phyloP scores from a whole-genome alignment of 805 yeast species.

The Myxozyma kluyveri region DNA sequence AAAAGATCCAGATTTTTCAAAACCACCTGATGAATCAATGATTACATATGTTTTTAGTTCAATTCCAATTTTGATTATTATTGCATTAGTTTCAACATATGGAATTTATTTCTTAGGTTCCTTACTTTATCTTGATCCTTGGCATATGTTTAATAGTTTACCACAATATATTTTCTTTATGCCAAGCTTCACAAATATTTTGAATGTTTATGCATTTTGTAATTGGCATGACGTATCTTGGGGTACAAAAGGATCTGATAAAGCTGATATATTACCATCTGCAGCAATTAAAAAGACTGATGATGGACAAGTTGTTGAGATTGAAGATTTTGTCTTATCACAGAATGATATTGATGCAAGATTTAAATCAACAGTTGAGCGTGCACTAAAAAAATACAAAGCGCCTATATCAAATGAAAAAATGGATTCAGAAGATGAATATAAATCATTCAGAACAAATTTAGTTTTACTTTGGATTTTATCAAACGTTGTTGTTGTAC shows the following conservation, averaged over 20 bases:
- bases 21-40: slow-evolving; percentile 32
- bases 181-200: slow-evolving; percentile 54
- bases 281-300: slow-evolving; percentile 48
- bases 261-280: slow-evolving; percentile 53
- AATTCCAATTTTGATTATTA: slow-evolving; percentile 54
- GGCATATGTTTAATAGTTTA: slow-evolving; percentile 47
- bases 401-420: slow-evolving; percentile 38
- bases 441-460: slow-evolving; percentile 44
- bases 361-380: slow-evolving; percentile 47
- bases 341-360: slow-evolving; percentile 55
- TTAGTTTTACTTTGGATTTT: slow-evolving; percentile 42
- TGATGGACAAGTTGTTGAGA: slow-evolving; percentile 53
- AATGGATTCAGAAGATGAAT: slow-evolving; percentile 38
- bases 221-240: slow-evolving; percentile 70
- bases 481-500: slow-evolving; percentile 40
- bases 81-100: slow-evolving; percentile 59
- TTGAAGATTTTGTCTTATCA: slow-evolving; percentile 50
- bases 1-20: slow-evolving; percentile 38
- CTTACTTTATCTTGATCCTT: slow-evolving; percentile 59
- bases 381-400: slow-evolving; percentile 51
- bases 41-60: slow-evolving; percentile 34
- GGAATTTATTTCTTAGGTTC: slow-evolving; percentile 61
- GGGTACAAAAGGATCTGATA: slow-evolving; percentile 70
- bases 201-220: slow-evolving; percentile 67
- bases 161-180: slow-evolving; percentile 51